phyloP scores from a whole-genome alignment of 768 basidiomycete species.

The Russula ochroleuca region DNA sequence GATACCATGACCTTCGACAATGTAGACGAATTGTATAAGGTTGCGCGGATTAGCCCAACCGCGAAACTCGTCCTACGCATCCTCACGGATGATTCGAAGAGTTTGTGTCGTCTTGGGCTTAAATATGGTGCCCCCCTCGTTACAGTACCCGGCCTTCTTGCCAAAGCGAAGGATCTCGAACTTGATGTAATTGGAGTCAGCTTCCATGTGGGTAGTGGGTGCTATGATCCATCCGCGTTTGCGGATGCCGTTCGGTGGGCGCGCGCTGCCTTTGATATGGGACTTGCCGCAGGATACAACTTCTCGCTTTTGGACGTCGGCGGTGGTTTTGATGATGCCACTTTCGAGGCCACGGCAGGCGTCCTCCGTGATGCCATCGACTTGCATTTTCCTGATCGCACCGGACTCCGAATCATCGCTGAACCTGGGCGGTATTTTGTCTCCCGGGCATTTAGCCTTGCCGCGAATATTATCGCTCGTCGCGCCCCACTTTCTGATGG shows the following conservation, averaged over 20 bases:
- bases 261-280: slow-evolving; percentile 84
- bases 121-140: slow-evolving; percentile 93
- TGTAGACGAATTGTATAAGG: slow-evolving; percentile 91
- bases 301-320: slow-evolving; percentile 90
- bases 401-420: slow-evolving; percentile 76
- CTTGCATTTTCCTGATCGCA: slow-evolving; percentile 70
- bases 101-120: slow-evolving; percentile 85
- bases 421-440: slow-evolving; percentile 97
- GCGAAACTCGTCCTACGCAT: slow-evolving; percentile 92
- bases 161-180: slow-evolving; percentile 69
- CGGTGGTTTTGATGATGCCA: slow-evolving; percentile 89
- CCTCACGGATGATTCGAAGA: slow-evolving; percentile 96
- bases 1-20: slow-evolving; percentile 99
- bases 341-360: slow-evolving; percentile 74
- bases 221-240: slow-evolving; percentile 88
- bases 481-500: slow-evolving; percentile 51
- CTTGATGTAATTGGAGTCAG: slow-evolving; percentile 91
- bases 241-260: slow-evolving; percentile 85
- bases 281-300: slow-evolving; percentile 66
- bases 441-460: slow-evolving; percentile 85
- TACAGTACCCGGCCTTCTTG: slow-evolving; percentile 73
- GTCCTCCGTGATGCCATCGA: slow-evolving; percentile 69
- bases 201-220: slow-evolving; percentile 98
- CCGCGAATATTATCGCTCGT: slow-evolving; percentile 89
- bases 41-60: slow-evolving; percentile 69